A percentile compares a stretch with the other conserved stretches of the same genome.
Conservation (phyloP, 345 rosid genomes). For the Murraya koenigii region DNA sequence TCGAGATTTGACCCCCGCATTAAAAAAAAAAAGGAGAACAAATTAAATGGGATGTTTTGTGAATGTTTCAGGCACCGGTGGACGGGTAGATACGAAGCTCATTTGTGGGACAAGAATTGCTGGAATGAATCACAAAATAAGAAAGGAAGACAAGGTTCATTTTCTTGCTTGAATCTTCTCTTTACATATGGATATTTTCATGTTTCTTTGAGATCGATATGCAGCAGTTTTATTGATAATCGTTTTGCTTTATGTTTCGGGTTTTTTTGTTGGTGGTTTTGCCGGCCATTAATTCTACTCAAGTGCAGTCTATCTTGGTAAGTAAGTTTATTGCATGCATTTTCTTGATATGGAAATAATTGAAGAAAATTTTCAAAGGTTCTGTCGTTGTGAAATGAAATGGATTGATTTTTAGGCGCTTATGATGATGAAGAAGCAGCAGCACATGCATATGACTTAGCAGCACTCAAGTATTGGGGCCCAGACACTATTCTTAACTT, state of each 20-base stretch:
- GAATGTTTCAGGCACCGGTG: constrained; percentile 47
- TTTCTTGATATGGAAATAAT: not conserved
- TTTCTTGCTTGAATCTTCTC: not conserved
- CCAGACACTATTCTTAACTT: constrained; percentile 83
- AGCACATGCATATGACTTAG: constrained; percentile 95
- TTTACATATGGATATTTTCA: not conserved
- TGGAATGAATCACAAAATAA: constrained; percentile 63
- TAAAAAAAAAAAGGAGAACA: too few species aligned
- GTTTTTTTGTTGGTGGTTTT: not conserved
- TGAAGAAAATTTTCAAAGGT: not conserved
- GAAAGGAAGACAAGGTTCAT: constrained; percentile 62
- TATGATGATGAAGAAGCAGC: constrained; percentile 91
- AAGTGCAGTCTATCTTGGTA: constrained; percentile 61
- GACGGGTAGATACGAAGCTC: constrained; percentile 66
- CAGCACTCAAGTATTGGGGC: constrained; percentile 97
- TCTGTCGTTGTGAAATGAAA: not conserved
- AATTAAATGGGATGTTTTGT: not conserved
- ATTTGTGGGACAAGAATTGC: constrained; percentile 64
- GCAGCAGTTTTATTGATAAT: not conserved
- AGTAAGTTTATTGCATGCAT: not conserved
- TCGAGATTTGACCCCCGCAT: not conserved
- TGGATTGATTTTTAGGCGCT: constrained; percentile 47
- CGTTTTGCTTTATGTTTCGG: not conserved
- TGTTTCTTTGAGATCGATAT: not conserved
- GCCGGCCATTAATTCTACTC: constrained; percentile 13